Evolutionary conservation across 148 eudicot species (phyloP).

Genomic region (Dysphania ambrosioides): DNA sequence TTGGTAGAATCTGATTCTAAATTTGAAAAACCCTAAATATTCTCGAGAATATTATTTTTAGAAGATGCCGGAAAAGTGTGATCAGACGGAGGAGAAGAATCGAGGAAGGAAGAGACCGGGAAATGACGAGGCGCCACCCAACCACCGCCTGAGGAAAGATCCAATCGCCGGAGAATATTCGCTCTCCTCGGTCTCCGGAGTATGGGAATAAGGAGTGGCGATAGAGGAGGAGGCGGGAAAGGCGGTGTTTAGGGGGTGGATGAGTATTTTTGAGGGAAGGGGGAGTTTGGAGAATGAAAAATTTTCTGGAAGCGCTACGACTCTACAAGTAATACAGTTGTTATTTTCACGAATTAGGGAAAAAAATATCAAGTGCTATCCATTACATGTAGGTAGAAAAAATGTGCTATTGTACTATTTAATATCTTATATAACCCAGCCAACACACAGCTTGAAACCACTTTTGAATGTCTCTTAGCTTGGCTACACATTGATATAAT

Average conservation of each 20-base stretch:
- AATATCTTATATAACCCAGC: too few relatives aligned
- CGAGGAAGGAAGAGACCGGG: neutral
- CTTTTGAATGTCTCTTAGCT: neutral
- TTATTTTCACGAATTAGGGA: too few relatives aligned
- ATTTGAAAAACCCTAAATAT: slow-evolving; percentile 3
- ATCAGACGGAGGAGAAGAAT: neutral
- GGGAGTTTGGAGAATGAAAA: neutral
- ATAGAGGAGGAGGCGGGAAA: neutral
- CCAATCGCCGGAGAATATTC: too few relatives aligned
- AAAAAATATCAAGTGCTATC: too few relatives aligned
- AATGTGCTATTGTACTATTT: neutral
- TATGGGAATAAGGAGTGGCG: neutral
- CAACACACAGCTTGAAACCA: slow-evolving; percentile 14
- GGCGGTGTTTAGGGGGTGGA: neutral
- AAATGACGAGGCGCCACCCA: neutral
- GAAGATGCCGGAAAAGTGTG: neutral
- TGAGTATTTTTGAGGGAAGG: neutral
- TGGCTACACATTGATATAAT: too few relatives aligned
- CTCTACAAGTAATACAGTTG: neutral
- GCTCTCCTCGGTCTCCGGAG: slow-evolving; percentile 15
- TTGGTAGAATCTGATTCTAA: neutral
- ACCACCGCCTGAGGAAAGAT: slow-evolving; percentile 13
- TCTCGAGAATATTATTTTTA: neutral
- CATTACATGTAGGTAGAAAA: too few relatives aligned
- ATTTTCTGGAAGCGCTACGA: too few relatives aligned